Evolutionary conservation across 2,329 filamentous ascomycete genomes (phyloP).

Genomic region (Botrytis sinoallii): DNA sequence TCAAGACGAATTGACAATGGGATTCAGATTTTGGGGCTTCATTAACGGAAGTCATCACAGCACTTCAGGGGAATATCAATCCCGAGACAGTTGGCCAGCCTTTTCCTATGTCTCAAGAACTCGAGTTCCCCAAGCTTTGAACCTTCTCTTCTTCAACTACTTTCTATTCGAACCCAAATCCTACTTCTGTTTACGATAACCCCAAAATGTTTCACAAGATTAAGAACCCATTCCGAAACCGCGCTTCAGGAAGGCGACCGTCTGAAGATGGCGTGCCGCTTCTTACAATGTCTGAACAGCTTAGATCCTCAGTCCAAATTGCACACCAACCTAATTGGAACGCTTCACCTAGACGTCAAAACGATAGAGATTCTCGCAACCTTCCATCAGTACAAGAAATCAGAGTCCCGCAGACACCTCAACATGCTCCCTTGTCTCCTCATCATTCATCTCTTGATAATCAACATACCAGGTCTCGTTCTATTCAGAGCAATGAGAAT

Average conservation of each 20-base stretch:
- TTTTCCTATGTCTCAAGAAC: too few relatives aligned
- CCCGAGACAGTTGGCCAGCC: too few relatives aligned
- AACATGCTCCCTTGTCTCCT: too few relatives aligned
- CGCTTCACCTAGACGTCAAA: neutral
- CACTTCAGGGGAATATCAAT: too few relatives aligned
- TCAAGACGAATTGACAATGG: too few relatives aligned
- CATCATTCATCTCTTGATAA: neutral
- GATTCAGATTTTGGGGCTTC: too few relatives aligned
- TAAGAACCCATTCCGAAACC: neutral
- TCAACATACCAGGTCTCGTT: neutral
- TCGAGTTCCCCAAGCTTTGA: neutral
- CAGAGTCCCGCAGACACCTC: neutral
- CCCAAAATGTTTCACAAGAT: neutral
- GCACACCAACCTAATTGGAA: neutral
- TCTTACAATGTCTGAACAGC: neutral
- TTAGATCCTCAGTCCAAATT: neutral
- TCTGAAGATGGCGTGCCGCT: neutral
- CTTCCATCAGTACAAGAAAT: neutral
- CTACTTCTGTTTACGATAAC: neutral
- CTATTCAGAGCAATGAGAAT: neutral
- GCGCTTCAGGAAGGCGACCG: neutral
- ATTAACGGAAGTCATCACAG: too few relatives aligned
- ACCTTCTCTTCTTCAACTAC: neutral
- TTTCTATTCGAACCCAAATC: neutral
- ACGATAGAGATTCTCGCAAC: neutral